A percentile compares a stretch with the other conserved stretches of the same genome.
These are phyloP conservation scores for Fusarium goolgardi DNA, from an alignment of 2,329 filamentous ascomycete genomes.

Conservation along the genomic window DNA sequence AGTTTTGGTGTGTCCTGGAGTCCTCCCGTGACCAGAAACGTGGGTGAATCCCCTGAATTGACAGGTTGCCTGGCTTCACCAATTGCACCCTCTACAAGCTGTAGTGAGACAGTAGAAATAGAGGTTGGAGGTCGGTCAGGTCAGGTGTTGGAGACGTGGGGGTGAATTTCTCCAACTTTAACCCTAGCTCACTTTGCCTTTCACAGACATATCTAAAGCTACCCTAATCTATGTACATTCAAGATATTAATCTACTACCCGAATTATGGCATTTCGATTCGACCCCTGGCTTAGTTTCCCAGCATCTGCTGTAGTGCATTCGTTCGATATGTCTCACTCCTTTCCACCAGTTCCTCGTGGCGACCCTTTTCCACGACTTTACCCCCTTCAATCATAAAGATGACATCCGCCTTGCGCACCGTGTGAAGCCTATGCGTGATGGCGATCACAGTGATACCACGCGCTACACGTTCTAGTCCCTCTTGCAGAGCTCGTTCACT, in stretches of 20 bases:
- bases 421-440: conserved; percentile 70
- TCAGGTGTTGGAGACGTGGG: conserved; percentile 18
- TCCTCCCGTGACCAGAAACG: conserved; percentile 33
- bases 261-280: neutral
- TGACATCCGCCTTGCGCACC: conserved; percentile 67
- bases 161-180: conserved; percentile 12
- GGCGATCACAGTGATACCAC: conserved; percentile 66
- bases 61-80: conserved; percentile 27
- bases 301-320: conserved; percentile 65
- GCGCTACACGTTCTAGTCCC: conserved; percentile 69
- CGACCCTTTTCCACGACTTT: conserved; percentile 63
- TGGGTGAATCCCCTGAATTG: conserved; percentile 42
- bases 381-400: conserved; percentile 67
- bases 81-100: conserved; percentile 22
- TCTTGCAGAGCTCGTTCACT: conserved; percentile 74
- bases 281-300: conserved; percentile 10
- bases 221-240: neutral
- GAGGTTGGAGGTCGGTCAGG: conserved; percentile 23
- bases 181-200: neutral
- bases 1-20: conserved; percentile 15
- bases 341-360: conserved; percentile 65
- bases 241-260: neutral
- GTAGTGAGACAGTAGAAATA: conserved; percentile 27
- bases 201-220: neutral
- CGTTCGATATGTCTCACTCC: conserved; percentile 63